Conservation (phyloP, 176 grass and related monocot genomes). For the Cocos nucifera region DNA sequence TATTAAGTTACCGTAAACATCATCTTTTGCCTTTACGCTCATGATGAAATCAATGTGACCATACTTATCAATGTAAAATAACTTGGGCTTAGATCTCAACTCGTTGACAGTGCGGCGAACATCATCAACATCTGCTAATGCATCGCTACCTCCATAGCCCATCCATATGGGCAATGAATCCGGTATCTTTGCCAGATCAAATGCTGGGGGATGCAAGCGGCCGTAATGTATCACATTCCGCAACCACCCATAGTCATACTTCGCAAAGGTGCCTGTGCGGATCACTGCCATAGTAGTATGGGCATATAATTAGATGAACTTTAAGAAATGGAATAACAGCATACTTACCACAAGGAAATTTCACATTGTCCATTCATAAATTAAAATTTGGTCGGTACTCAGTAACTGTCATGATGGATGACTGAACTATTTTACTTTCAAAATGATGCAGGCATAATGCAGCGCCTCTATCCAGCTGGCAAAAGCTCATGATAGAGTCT, state of each 20-base stretch:
- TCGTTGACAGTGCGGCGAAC: slow-evolving; percentile 48
- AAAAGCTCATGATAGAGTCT: no score
- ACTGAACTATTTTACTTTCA: no score
- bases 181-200: slow-evolving; percentile 52
- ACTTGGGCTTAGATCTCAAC: slow-evolving; percentile 43
- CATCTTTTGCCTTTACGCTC: slow-evolving; percentile 51
- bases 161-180: slow-evolving; percentile 72
- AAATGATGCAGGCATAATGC: no score
- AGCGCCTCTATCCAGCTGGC: no score
- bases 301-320: no score
- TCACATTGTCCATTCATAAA: no score
- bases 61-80: slow-evolving; percentile 63
- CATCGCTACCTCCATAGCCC: slow-evolving; percentile 81
- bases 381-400: no score
- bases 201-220: slow-evolving; percentile 36
- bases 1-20: slow-evolving; percentile 63
- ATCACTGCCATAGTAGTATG: slow-evolving; percentile 44
- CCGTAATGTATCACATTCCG: slow-evolving; percentile 51
- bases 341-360: no score
- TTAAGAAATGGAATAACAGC: no score
- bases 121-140: slow-evolving; percentile 63
- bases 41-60: slow-evolving; percentile 69
- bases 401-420: no score
- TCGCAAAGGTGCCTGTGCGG: slow-evolving; percentile 76
- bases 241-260: slow-evolving; percentile 64